phyloP scores from a whole-genome alignment of 2,329 filamentous ascomycete genomes.

The Colletotrichum neosansevieriae region DNA sequence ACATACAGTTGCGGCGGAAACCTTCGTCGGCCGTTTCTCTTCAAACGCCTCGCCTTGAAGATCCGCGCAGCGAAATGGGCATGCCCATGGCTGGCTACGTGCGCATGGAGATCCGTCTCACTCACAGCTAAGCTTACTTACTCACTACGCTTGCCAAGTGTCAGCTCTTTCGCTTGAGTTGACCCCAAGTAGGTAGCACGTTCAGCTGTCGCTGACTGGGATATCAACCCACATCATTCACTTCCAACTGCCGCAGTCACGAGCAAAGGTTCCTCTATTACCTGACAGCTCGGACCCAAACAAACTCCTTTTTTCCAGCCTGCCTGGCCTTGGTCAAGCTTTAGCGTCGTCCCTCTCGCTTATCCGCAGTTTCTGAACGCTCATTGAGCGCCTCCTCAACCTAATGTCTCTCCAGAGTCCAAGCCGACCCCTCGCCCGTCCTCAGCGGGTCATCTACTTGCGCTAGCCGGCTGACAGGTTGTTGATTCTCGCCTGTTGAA shows the following conservation, averaged over 20 bases:
- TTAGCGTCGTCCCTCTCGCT: too few relatives aligned
- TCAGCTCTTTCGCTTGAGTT: constrained; percentile 34
- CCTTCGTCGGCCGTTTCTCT: too few relatives aligned
- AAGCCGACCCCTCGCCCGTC: constrained; percentile 29
- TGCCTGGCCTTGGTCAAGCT: neutral
- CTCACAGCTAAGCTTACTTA: too few relatives aligned
- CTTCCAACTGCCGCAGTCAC: neutral
- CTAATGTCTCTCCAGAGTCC: constrained; percentile 19
- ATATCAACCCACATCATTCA: neutral
- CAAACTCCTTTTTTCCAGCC: neutral
- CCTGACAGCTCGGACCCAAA: neutral
- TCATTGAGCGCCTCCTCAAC: constrained; percentile 19
- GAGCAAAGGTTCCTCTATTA: neutral
- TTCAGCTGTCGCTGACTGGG: neutral
- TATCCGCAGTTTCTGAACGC: neutral
- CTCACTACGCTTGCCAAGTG: too few relatives aligned
- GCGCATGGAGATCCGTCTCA: neutral
- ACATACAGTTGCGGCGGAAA: neutral
- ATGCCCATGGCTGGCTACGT: neutral
- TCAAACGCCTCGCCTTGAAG: too few relatives aligned
- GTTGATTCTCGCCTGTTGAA: constrained; percentile 25
- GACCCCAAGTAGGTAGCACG: constrained; percentile 33
- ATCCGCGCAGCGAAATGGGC: too few relatives aligned
- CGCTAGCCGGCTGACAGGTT: neutral
- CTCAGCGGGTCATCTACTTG: constrained; percentile 12